Evolutionary conservation across 805 yeast species (phyloP), one percentile per base, ranked within the genome.

Genomic region (Metschnikowia arizonensis): DNA sequence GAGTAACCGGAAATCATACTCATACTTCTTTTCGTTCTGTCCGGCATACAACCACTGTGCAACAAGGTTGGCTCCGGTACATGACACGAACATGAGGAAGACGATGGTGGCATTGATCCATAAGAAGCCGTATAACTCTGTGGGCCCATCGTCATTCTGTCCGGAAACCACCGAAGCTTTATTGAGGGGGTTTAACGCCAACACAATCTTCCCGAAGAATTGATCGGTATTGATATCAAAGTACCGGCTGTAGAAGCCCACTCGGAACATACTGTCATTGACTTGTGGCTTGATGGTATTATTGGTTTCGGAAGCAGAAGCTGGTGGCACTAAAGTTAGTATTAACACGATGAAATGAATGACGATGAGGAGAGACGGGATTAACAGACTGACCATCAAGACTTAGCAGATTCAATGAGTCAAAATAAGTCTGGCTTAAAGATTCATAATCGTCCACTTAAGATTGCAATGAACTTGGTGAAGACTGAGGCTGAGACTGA

Each of bases 71-170:
- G 86, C 77, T 17, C 86, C 75, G 0, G 95, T 83, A 29, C 85
- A 78, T 36, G 89, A 76, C 47, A 88, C 81, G 65, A 89, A 89
- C 61, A 87, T 72, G 26, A 83, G 68, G 52, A 86, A 79, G 1
- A 87, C 79, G 40, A 88, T 78, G 0, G 96, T 84, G 0, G 89
- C 88, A 10, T 91, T 85, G 35, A 90, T 81, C 98, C 98, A 90
- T 15, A 88, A 69, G 6, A 95, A 85, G 0, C 97, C 97, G 62
- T 88, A 91, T 43, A 90, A 66, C 57, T 90, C 98, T 1, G 66
- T 59, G 8, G 52, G 48, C 12, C 72, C 70, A 32, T 72, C 72
- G 12, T 62, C 58, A 18, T 45, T 28, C 31, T 46, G 48, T 2
- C 44, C 24, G 1, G 44, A 34, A 2, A 43, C 54, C 11, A 52